Evolutionary conservation across 805 yeast species (phyloP), one percentile per base, ranked within the genome.

Genomic region (Torulaspora maleeae): DNA sequence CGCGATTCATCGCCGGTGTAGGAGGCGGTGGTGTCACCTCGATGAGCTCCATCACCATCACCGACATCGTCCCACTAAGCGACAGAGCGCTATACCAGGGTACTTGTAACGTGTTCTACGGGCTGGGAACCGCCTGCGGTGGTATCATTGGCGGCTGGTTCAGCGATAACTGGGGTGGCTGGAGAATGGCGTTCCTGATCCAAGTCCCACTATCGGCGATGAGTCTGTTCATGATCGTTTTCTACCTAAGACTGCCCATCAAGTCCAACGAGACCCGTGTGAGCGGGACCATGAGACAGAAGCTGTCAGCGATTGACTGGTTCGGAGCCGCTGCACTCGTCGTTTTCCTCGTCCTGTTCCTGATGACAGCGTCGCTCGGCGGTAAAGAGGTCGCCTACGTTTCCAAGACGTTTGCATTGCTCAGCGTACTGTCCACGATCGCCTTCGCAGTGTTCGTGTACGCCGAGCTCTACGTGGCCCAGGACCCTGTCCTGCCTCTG

Each of bases 21-120:
- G 96, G 96, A 10, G 96, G 95, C 13, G 93, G 95, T 7, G 96
- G 96, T 0, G 72, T 88, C 57, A 78, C 86, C 10, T 72, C 88
- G 0, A 67, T 87, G 54, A 75, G 86, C 6, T 79, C 91, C 1
- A 85, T 89, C 44, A 76, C 91, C 1, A 74, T 85, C 53, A 79
- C 86, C 13, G 96, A 89, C 63, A 67, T 88, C 40, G 82, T 88
- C 9, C 84, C 95, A 0, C 71, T 83, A 50, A 73, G 93, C 44
- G 78, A 82, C 34, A 72, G 96, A 47, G 95, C 95, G 1, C 63
- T 86, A 25, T 86, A 78, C 63, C 96, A 89, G 60, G 96, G 96
- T 0, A 61, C 85, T 41, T 84, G 84, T 28, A 88, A 88, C 61
- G 71, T 88, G 15, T 79, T 79, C 34, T 89, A 76, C 58, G 91